These are phyloP conservation scores for Mycena filopes DNA, from an alignment of 768 basidiomycete genomes.

Conservation along the genomic window DNA sequence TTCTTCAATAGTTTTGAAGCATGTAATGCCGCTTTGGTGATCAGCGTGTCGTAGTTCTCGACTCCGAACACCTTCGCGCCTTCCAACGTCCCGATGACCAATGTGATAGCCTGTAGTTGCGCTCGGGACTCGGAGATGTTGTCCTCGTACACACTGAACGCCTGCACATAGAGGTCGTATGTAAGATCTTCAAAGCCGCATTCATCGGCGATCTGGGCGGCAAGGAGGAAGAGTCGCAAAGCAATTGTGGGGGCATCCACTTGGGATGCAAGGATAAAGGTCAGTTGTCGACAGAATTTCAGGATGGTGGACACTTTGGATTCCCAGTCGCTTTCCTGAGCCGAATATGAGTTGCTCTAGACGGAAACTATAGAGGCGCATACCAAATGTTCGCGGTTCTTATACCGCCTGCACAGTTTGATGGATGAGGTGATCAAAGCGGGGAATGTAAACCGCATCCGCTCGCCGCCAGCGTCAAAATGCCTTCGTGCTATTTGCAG, in stretches of 20 bases:
- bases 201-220: slow-evolving; percentile 95
- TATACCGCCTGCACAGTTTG: slow-evolving; percentile 92
- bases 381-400: slow-evolving; percentile 79
- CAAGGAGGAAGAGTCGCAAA: slow-evolving; percentile 93
- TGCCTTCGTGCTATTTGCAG: slow-evolving; percentile 91
- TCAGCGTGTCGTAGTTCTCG: slow-evolving; percentile 97
- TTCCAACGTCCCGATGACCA: slow-evolving; percentile 92
- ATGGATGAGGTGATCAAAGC: slow-evolving; percentile 94
- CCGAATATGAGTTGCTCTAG: slow-evolving; percentile 9
- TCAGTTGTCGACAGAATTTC: slow-evolving; percentile 94
- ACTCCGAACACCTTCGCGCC: slow-evolving; percentile 90
- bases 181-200: slow-evolving; percentile 95
- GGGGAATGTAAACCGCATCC: slow-evolving; percentile 97
- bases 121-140: slow-evolving; percentile 95
- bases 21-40: slow-evolving; percentile 98
- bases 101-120: slow-evolving; percentile 96
- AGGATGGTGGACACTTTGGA: slow-evolving; percentile 87
- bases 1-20: slow-evolving; percentile 97
- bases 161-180: slow-evolving; percentile 98
- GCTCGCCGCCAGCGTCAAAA: slow-evolving; percentile 91
- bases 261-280: slow-evolving; percentile 91
- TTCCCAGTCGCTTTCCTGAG: slow-evolving; percentile 88
- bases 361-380: slow-evolving; percentile 31
- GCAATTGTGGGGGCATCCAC: slow-evolving; percentile 95
- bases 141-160: slow-evolving; percentile 98